These are phyloP conservation scores for Aspergillus sparsus DNA, from an alignment of 495 filamentous ascomycete genomes.

Conservation along the genomic window DNA sequence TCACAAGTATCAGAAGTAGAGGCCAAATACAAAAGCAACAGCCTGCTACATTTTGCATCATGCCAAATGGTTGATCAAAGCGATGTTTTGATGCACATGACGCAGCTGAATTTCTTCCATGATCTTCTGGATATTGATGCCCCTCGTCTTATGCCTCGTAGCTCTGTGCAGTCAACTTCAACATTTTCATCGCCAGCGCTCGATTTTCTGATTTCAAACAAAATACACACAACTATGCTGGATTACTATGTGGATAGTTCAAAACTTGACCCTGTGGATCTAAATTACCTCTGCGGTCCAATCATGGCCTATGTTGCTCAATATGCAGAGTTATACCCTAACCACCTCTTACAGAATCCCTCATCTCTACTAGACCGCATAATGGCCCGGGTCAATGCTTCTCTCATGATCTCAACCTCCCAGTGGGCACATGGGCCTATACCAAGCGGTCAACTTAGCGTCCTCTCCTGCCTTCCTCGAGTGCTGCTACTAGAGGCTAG, in stretches of 20 bases:
- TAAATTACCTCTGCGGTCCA: constrained; percentile 52
- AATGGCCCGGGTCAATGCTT: constrained; percentile 45
- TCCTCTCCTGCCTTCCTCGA: constrained; percentile 60
- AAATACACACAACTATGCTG: constrained; percentile 52
- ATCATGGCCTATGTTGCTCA: constrained; percentile 59
- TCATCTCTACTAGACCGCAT: constrained; percentile 43
- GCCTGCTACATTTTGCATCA: constrained; percentile 74
- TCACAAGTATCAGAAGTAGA: constrained; percentile 65
- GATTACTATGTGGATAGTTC: constrained; percentile 56
- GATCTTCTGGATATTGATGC: constrained; percentile 56
- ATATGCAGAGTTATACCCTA: constrained; percentile 57
- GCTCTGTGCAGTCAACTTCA: constrained; percentile 37
- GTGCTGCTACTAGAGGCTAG: constrained; percentile 53
- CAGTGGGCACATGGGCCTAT: constrained; percentile 54
- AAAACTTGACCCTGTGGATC: constrained; percentile 52
- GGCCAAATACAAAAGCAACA: constrained; percentile 50
- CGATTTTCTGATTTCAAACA: constrained; percentile 54
- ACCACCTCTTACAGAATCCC: constrained; percentile 53
- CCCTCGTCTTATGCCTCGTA: constrained; percentile 37
- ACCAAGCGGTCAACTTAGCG: constrained; percentile 55
- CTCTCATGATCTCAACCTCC: constrained; percentile 45
- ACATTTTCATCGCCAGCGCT: constrained; percentile 55
- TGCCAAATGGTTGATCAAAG: constrained; percentile 70
- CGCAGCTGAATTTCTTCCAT: constrained; percentile 72
- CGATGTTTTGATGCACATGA: constrained; percentile 81